These are phyloP conservation scores for Strombidium stylifer DNA, from an alignment of 73 alveolate species.

Conservation along the genomic window DNA sequence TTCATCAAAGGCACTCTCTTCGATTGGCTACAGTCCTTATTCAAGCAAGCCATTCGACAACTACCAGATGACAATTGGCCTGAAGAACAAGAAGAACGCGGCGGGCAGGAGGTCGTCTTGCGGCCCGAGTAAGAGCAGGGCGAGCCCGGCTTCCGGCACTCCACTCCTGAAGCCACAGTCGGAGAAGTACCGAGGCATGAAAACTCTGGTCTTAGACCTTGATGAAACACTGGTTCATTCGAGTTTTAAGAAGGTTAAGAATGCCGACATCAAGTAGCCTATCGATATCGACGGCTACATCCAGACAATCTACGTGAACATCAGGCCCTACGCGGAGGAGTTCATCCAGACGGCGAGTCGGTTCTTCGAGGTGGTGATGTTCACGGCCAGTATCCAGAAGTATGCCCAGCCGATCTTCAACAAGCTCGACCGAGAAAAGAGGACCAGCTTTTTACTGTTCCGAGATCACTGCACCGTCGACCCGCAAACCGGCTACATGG, in stretches of 20 bases:
- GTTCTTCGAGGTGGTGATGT: conserved; percentile 60
- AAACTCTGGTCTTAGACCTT: conserved; percentile 68
- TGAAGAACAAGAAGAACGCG: too few species aligned
- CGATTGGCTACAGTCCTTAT: too few species aligned
- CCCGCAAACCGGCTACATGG: conserved; percentile 56
- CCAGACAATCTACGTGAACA: conserved; percentile 43
- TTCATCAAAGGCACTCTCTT: too few species aligned
- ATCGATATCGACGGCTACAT: conserved; percentile 5
- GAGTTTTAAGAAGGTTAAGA: conserved; percentile 33
- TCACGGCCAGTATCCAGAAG: conserved; percentile 60
- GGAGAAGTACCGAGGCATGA: conserved; percentile 29
- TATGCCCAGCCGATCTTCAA: conserved; percentile 63
- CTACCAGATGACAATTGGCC: too few species aligned
- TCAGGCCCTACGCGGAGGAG: conserved; percentile 63
- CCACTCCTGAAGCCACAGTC: too few species aligned
- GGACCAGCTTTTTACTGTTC: conserved; percentile 48
- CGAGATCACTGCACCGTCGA: conserved; percentile 77
- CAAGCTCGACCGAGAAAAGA: conserved; percentile 31
- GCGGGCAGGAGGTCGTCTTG: too few species aligned
- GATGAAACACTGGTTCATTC: conserved; percentile 88
- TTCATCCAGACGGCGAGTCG: conserved; percentile 44
- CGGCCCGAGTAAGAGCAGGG: too few species aligned
- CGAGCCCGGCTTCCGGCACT: too few species aligned
- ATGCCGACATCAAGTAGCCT: conserved; percentile 14
- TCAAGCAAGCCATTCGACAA: too few species aligned